Base-by-base conservation (phyloP, 345 rosid species). In the Aegle marmelos region DNA sequence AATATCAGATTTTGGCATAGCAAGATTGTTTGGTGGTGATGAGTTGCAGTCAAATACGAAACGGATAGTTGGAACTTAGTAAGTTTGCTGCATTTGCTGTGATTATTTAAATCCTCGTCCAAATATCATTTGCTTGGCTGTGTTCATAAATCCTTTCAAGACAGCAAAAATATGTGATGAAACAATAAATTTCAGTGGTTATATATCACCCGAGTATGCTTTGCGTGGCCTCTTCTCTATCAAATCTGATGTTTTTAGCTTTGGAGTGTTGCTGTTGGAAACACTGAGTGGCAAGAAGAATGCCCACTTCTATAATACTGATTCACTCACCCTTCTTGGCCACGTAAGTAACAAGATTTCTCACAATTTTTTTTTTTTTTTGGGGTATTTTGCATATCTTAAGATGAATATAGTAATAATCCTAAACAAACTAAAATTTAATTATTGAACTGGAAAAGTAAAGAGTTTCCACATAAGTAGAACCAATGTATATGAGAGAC, bases 121-220 rank as follows among this genome's bases (percentile, higher is more conserved):
- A 50, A 50, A 56, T 56, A 22, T 56, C 11, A 56, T 22, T 56
- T 56, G 24, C 24, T 21, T 56, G 59, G 22, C 22, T 53, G 22
- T 53, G 7, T 53, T 17, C 21, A 17, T 45, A 53, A 53, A 53
- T 53, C 22, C 22, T 17, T 53, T 17, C 7, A 17, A 53, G 22
- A 53, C 7, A 17, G 22, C 19, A 14, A 53, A 53, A 53, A 45
- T 45, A 45, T 45, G 17, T 45, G 14, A 45, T 45, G 16, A 45
- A 45, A 45, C 27, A 11, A 7, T 73, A 10, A 45, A 45, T 45
- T 45, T 50, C 37, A 66, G 50, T n/a, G 50, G 73, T 7, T 73
- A 73, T 7, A 79, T 79, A 77, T 64, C 77, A 1, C 60, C 73
- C n/a, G 73, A 73, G 48, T 16, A 73, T 54, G 81, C 68, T 24